These are phyloP conservation scores for Zygnema circumcarinatum DNA, from an alignment of 139 green algal species.

Conservation along the genomic window DNA sequence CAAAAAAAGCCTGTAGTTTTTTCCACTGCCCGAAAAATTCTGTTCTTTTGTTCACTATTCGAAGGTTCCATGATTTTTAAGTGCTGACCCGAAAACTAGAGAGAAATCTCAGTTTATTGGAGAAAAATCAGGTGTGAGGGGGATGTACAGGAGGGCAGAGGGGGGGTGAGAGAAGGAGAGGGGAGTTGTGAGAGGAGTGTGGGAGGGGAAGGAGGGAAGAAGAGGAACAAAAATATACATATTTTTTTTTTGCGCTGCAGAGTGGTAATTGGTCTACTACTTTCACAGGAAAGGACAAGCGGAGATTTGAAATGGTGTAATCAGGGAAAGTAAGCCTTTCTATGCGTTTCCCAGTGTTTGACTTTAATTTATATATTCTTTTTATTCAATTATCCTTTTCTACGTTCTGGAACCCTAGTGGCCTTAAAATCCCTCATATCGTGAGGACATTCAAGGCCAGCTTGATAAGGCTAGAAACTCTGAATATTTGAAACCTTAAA, in stretches of 20 bases:
- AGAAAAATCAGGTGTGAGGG: background rate
- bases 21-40: background rate
- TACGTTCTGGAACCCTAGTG: too few relatives aligned
- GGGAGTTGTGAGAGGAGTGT: background rate
- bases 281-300: background rate
- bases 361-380: too few relatives aligned
- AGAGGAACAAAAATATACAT: too few relatives aligned
- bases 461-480: too few relatives aligned
- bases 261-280: background rate
- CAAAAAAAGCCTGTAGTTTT: too few relatives aligned
- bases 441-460: too few relatives aligned
- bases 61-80: background rate
- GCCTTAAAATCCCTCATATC: too few relatives aligned
- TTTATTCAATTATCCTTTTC: too few relatives aligned
- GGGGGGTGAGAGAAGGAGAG: background rate
- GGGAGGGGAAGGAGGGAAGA: background rate
- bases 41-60: background rate
- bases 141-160: background rate
- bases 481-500: too few relatives aligned
- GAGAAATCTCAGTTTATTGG: background rate
- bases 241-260: background rate
- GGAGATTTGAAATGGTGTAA: background rate
- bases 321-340: background rate
- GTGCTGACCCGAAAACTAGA: background rate
- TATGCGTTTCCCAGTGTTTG: too few relatives aligned